Evolutionary conservation across 2,329 filamentous ascomycete species (phyloP).

Genomic region (Huntiella moniliformis): DNA sequence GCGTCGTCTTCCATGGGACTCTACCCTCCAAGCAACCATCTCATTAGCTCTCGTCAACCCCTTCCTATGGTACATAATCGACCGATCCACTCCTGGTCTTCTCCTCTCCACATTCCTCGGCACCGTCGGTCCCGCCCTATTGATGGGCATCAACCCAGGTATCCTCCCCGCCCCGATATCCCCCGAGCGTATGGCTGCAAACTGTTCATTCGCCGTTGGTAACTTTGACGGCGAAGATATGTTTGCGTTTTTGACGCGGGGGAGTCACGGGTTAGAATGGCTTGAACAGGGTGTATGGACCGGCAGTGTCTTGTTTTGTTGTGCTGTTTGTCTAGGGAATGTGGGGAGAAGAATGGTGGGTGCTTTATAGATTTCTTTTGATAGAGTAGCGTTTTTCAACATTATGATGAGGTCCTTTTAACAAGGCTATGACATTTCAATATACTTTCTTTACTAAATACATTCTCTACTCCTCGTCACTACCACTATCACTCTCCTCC

Average conservation of each 20-base stretch:
- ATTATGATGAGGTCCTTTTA: too few relatives aligned
- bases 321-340: slow-evolving; percentile 88
- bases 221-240: slow-evolving; percentile 12
- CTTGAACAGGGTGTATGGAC: slow-evolving; percentile 72
- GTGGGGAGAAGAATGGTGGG: slow-evolving; percentile 63
- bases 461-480: slow-evolving; percentile 16
- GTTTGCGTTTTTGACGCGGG: slow-evolving; percentile 28
- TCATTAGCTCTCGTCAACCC: slow-evolving; percentile 84
- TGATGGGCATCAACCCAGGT: slow-evolving; percentile 59
- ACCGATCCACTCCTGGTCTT: slow-evolving; percentile 72
- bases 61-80: slow-evolving; percentile 87
- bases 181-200: slow-evolving; percentile 15
- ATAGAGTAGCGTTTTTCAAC: not conserved
- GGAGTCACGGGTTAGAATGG: slow-evolving; percentile 38
- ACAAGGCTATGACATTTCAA: too few relatives aligned
- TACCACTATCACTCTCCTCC: slow-evolving; percentile 22
- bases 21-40: slow-evolving; percentile 78
- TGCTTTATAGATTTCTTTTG: too few relatives aligned
- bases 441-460: too few relatives aligned
- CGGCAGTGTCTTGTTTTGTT: slow-evolving; percentile 83
- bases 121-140: slow-evolving; percentile 49
- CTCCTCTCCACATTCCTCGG: slow-evolving; percentile 59
- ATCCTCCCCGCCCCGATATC: slow-evolving; percentile 52
- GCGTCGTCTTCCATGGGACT: slow-evolving; percentile 62
- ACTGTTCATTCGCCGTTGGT: not conserved